These are phyloP conservation scores for Apiosordaria backusii DNA, from an alignment of 495 filamentous ascomycete genomes.

Conservation along the genomic window DNA sequence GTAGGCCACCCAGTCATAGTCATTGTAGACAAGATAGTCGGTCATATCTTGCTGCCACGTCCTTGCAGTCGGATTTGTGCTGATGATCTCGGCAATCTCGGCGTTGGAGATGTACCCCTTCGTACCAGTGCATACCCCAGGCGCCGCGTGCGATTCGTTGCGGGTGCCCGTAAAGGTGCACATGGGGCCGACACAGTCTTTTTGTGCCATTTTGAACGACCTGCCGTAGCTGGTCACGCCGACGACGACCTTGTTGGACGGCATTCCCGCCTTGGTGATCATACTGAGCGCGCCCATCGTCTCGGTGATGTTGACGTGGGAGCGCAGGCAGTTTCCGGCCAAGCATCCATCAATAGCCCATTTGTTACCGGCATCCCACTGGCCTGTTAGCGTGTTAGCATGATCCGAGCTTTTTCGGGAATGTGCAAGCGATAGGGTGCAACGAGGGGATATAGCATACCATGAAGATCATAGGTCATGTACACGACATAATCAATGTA, in stretches of 20 bases:
- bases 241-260: slow-evolving; percentile 37
- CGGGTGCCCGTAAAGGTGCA: slow-evolving; percentile 21
- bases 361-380: slow-evolving; percentile 8
- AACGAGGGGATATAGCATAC: slow-evolving; percentile 15
- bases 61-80: background rate
- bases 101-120: slow-evolving; percentile 35
- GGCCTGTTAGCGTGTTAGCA: background rate
- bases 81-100: slow-evolving; percentile 34
- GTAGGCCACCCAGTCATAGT: slow-evolving; percentile 43
- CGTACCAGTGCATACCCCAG: slow-evolving; percentile 40
- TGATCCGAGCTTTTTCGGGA: background rate
- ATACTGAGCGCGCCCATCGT: slow-evolving; percentile 39
- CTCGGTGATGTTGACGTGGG: slow-evolving; percentile 46
- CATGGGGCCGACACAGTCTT: slow-evolving; percentile 8
- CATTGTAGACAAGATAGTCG: slow-evolving; percentile 43
- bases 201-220: slow-evolving; percentile 30
- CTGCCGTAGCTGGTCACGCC: slow-evolving; percentile 41
- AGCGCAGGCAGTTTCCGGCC: slow-evolving; percentile 38
- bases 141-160: slow-evolving; percentile 13
- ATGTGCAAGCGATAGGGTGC: too few relatives aligned
- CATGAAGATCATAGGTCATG: slow-evolving; percentile 30
- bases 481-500: slow-evolving; percentile 41
- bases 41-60: slow-evolving; percentile 20
- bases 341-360: slow-evolving; percentile 17
- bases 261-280: slow-evolving; percentile 51